Conservation (phyloP, 2,329 filamentous ascomycete species). For the Teratosphaeria epicoccoides region DNA sequence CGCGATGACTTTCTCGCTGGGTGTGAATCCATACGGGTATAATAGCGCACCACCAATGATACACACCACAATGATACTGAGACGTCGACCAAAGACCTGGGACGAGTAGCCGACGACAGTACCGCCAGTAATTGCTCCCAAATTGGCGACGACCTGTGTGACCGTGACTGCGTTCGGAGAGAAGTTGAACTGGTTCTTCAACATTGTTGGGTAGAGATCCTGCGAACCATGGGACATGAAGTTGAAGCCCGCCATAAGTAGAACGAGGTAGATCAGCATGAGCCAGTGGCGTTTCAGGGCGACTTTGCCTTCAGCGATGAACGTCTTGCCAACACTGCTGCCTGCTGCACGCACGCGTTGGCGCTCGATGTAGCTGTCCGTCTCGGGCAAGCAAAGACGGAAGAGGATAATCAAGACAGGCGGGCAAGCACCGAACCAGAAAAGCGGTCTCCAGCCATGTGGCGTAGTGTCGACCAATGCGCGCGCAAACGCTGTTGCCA, state of each 20-base stretch:
- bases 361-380: slow-evolving; percentile 58
- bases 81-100: slow-evolving; percentile 37
- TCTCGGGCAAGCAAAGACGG: slow-evolving; percentile 68
- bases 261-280: slow-evolving; percentile 66
- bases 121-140: slow-evolving; percentile 40
- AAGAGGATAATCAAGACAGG: slow-evolving; percentile 72
- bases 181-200: slow-evolving; percentile 49
- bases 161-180: slow-evolving; percentile 37
- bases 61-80: slow-evolving; percentile 39
- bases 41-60: slow-evolving; percentile 63
- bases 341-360: slow-evolving; percentile 51
- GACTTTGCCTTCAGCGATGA: slow-evolving; percentile 66
- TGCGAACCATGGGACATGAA: slow-evolving; percentile 77
- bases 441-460: slow-evolving; percentile 74
- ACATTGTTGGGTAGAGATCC: slow-evolving; percentile 52
- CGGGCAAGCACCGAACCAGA: slow-evolving; percentile 78
- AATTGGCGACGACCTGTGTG: slow-evolving; percentile 40
- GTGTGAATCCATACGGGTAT: slow-evolving; percentile 70
- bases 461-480: slow-evolving; percentile 65
- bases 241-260: slow-evolving; percentile 86
- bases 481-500: slow-evolving; percentile 33
- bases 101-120: slow-evolving; percentile 37
- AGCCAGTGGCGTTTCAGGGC: slow-evolving; percentile 73
- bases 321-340: slow-evolving; percentile 54
- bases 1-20: slow-evolving; percentile 55